These are phyloP conservation scores for Schizosaccharomyces lindneri DNA, from an alignment of 805 yeast species.

Conservation along the genomic window DNA sequence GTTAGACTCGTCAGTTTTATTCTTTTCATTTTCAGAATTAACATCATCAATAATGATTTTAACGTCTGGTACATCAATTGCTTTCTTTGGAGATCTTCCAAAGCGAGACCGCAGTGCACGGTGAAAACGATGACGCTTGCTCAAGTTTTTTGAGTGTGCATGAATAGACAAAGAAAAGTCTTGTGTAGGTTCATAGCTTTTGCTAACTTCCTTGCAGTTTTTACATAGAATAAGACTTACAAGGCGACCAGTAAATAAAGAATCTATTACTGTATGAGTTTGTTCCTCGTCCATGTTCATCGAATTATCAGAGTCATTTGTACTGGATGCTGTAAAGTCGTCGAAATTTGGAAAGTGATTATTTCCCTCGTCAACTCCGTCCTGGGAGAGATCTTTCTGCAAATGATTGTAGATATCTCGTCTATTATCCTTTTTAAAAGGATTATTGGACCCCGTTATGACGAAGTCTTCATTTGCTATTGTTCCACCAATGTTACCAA, in stretches of 20 bases:
- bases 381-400: too few species aligned
- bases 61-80: not conserved
- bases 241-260: not conserved
- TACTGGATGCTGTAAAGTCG: too few species aligned
- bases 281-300: not conserved
- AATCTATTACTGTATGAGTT: not conserved
- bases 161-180: not conserved
- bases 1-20: not conserved
- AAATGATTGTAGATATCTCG: too few species aligned
- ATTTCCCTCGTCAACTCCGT: too few species aligned
- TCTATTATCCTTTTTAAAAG: too few species aligned
- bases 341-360: too few species aligned
- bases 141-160: not conserved
- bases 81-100: not conserved
- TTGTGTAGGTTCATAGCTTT: not conserved
- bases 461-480: too few species aligned
- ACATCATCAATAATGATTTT: not conserved
- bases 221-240: conserved; percentile 1
- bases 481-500: too few species aligned
- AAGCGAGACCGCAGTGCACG: not conserved
- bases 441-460: too few species aligned
- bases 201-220: not conserved
- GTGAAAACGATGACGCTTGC: not conserved
- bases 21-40: not conserved
- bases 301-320: too few species aligned